Conservation (phyloP, 257 asterid species). For the Primulina huaijiensis region DNA sequence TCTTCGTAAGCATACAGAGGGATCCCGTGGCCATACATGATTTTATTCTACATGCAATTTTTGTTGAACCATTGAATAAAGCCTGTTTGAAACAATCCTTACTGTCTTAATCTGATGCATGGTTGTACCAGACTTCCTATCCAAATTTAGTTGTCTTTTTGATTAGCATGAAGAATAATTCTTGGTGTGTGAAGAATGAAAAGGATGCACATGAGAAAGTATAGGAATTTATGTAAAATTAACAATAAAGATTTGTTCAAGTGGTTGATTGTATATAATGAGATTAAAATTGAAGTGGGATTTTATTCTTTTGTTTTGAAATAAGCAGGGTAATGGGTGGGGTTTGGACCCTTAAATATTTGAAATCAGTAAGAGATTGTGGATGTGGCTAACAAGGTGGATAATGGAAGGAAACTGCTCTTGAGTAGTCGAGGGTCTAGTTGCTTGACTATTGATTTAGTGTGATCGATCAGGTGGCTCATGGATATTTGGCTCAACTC, state of each 20-base stretch:
- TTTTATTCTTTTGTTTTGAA: too few species aligned
- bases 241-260: background rate
- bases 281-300: background rate
- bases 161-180: background rate
- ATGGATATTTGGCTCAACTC: background rate
- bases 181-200: background rate
- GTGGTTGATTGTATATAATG: background rate
- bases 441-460: slow-evolving; percentile 13
- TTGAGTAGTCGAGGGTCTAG: slow-evolving; percentile 11
- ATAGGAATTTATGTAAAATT: background rate
- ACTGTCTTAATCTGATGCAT: background rate
- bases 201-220: background rate
- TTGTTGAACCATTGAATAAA: background rate
- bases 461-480: slow-evolving; percentile 4
- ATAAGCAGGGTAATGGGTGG: too few species aligned
- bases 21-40: background rate
- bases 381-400: background rate
- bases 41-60: background rate
- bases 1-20: background rate
- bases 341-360: background rate
- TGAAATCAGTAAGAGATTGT: slow-evolving; percentile 1
- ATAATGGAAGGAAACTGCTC: background rate
- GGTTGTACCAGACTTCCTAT: background rate
- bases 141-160: background rate
- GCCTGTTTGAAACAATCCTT: background rate